Conservation (phyloP, 495 filamentous ascomycete species). For the Penicillium diatomitis region DNA sequence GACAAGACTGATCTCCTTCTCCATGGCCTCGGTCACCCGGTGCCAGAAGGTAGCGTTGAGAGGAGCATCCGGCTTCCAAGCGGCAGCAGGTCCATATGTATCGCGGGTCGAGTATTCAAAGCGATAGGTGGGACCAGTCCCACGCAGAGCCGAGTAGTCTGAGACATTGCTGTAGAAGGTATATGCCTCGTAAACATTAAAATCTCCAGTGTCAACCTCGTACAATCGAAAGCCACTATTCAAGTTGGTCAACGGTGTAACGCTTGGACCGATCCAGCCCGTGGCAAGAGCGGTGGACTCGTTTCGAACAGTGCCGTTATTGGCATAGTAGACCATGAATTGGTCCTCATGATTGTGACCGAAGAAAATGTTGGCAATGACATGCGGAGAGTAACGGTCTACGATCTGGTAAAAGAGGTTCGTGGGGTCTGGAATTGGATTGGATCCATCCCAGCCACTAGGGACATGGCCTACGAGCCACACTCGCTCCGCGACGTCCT, state of each 20-base stretch:
- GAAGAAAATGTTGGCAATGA: conserved; percentile 48
- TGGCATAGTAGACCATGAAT: conserved; percentile 42
- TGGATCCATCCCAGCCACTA: conserved; percentile 42
- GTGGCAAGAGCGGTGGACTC: conserved; percentile 31
- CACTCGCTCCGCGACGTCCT: conserved; percentile 41
- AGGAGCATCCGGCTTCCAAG: conserved; percentile 39
- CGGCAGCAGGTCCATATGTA: conserved; percentile 36
- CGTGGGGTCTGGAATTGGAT: conserved; percentile 40
- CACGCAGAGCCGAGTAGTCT: conserved; percentile 25
- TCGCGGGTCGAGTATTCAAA: conserved; percentile 50
- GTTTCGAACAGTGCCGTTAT: conserved; percentile 36
- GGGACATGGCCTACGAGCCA: conserved; percentile 50
- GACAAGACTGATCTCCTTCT: conserved; percentile 37
- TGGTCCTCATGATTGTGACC: conserved; percentile 50
- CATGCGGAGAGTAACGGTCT: conserved; percentile 46
- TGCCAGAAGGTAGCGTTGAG: conserved; percentile 52
- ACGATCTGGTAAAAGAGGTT: conserved; percentile 50
- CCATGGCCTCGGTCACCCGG: conserved; percentile 51
- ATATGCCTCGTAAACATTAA: conserved; percentile 44
- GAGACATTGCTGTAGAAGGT: conserved; percentile 45
- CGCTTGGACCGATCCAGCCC: conserved; percentile 43
- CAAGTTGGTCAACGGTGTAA: conserved; percentile 46
- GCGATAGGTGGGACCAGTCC: conserved; percentile 34
- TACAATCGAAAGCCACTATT: conserved; percentile 48
- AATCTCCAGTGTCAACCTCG: conserved; percentile 45